These are phyloP conservation scores for Leucogyrophana mollusca DNA, from an alignment of 768 basidiomycete species.

Conservation along the genomic window DNA sequence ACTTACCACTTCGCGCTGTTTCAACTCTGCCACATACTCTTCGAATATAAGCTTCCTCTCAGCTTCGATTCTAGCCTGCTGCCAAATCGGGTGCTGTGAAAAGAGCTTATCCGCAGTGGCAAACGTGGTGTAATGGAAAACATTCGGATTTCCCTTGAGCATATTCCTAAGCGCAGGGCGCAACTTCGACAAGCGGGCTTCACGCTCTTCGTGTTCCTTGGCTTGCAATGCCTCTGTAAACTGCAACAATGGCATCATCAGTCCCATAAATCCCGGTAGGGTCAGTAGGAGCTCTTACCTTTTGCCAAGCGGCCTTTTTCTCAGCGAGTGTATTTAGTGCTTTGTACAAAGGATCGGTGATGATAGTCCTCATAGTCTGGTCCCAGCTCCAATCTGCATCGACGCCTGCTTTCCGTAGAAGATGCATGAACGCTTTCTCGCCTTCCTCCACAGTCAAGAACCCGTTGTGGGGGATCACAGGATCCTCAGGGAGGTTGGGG, in stretches of 20 bases:
- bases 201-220: slow-evolving; percentile 85
- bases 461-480: slow-evolving; percentile 86
- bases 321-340: slow-evolving; percentile 90
- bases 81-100: slow-evolving; percentile 88
- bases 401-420: slow-evolving; percentile 86
- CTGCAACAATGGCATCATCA: slow-evolving; percentile 27
- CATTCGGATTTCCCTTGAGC: slow-evolving; percentile 83
- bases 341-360: slow-evolving; percentile 97
- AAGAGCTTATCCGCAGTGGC: slow-evolving; percentile 86
- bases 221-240: slow-evolving; percentile 75
- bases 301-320: slow-evolving; percentile 92
- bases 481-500: slow-evolving; percentile 83
- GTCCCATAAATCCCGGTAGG: background rate
- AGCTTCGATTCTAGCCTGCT: slow-evolving; percentile 77
- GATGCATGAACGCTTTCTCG: slow-evolving; percentile 90
- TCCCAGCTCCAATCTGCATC: slow-evolving; percentile 97
- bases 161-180: slow-evolving; percentile 86
- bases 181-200: slow-evolving; percentile 78
- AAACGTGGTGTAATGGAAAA: slow-evolving; percentile 92
- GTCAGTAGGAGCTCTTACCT: slow-evolving; percentile 49
- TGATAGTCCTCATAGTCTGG: slow-evolving; percentile 95
- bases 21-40: slow-evolving; percentile 85
- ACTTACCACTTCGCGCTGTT: slow-evolving; percentile 85
- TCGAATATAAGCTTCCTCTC: slow-evolving; percentile 89
- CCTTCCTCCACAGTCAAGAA: slow-evolving; percentile 86